These are phyloP conservation scores for Xylaria sp. DNA, from an alignment of 2,329 filamentous ascomycete genomes.

Conservation along the genomic window DNA sequence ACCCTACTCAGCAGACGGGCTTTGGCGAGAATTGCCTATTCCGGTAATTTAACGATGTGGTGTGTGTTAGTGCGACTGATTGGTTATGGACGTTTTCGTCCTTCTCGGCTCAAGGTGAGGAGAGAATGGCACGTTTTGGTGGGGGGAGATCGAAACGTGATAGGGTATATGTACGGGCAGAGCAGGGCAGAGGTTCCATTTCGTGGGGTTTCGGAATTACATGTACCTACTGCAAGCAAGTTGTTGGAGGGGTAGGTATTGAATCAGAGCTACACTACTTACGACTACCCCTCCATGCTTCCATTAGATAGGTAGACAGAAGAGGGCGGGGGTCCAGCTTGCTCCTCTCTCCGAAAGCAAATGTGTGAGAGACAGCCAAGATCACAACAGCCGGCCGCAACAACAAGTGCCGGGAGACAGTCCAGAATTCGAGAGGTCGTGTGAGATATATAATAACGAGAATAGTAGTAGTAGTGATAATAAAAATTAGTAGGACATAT, in stretches of 20 bases:
- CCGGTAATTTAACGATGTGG: constrained; percentile 31
- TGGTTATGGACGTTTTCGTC: constrained; percentile 1
- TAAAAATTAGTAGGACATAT: background rate
- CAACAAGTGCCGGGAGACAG: constrained; percentile 29
- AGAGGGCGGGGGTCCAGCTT: background rate
- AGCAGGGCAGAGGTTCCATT: background rate
- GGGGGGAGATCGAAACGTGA: background rate
- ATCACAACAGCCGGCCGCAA: constrained; percentile 27
- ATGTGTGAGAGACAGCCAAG: background rate
- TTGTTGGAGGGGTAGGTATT: background rate
- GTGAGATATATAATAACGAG: constrained; percentile 5
- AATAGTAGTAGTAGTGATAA: background rate
- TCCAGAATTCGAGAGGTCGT: constrained; percentile 4
- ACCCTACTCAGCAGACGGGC: background rate
- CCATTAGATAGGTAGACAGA: background rate
- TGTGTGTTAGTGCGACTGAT: constrained; percentile 2
- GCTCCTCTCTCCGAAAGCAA: constrained; percentile 9
- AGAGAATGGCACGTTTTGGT: constrained; percentile 1
- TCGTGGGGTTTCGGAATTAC: constrained; percentile 7
- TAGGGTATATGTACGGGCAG: constrained; percentile 12
- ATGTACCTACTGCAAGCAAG: too few relatives aligned
- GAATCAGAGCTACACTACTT: background rate
- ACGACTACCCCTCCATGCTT: constrained; percentile 21
- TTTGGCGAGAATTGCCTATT: constrained; percentile 37
- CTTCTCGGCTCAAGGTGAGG: constrained; percentile 14